A percentile compares a stretch with the other conserved stretches of the same genome.
These are phyloP conservation scores for Ramularia collo-cygni DNA, from an alignment of 2,329 filamentous ascomycete genomes.

Conservation along the genomic window DNA sequence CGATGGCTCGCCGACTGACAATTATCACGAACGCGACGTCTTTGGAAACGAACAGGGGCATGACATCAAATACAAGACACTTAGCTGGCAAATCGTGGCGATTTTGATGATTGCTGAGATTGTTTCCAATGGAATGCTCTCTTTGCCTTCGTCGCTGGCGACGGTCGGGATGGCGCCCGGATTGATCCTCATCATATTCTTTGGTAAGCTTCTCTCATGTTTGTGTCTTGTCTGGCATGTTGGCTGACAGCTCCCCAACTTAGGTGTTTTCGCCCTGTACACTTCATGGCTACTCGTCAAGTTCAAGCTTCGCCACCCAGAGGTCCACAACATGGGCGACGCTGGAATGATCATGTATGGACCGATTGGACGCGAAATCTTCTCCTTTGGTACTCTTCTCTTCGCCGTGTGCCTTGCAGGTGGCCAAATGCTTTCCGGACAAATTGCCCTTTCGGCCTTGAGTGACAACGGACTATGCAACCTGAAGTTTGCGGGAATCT, in stretches of 20 bases:
- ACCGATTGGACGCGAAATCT: slow-evolving; percentile 19
- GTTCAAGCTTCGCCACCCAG: slow-evolving; percentile 35
- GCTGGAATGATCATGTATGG: slow-evolving; percentile 31
- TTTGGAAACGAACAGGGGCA: slow-evolving; percentile 36
- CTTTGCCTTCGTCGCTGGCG: slow-evolving; percentile 45
- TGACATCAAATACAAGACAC: slow-evolving; percentile 48
- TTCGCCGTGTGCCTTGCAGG: slow-evolving; percentile 49
- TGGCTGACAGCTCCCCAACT: too few species aligned
- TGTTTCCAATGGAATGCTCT: slow-evolving; percentile 45
- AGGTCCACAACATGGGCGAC: slow-evolving; percentile 34
- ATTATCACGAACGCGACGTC: slow-evolving; percentile 28
- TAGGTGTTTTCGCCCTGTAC: slow-evolving; percentile 47
- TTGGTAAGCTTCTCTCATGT: too few species aligned
- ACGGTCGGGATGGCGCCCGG: slow-evolving; percentile 48
- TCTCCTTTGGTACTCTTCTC: slow-evolving; percentile 41
- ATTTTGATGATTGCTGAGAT: slow-evolving; percentile 53
- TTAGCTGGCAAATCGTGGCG: slow-evolving; percentile 47
- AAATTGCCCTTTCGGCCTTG: slow-evolving; percentile 43
- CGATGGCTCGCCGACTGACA: slow-evolving; percentile 3
- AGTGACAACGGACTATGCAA: slow-evolving; percentile 44
- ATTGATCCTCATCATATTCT: slow-evolving; percentile 44
- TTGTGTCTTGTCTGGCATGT: too few species aligned
- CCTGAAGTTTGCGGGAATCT: slow-evolving; percentile 47
- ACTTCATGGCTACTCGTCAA: slow-evolving; percentile 44
- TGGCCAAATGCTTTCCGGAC: slow-evolving; percentile 46